Conservation (phyloP, 305 asterid genomes). For the Caryopteris hybrid region DNA sequence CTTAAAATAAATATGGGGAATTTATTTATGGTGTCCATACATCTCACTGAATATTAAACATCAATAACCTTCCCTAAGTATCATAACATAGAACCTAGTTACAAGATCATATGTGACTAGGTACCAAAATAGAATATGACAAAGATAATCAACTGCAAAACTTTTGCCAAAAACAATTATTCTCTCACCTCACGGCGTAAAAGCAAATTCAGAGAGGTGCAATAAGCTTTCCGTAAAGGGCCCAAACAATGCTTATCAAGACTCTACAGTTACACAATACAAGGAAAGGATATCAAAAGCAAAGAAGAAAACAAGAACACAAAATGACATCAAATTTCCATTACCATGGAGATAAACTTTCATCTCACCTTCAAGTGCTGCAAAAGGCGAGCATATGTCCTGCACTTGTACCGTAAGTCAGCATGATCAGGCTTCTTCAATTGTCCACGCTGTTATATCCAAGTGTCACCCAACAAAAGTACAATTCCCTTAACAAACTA, state of each 20-base stretch:
- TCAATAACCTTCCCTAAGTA: neutral
- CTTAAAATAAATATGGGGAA: neutral
- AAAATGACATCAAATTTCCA: constrained; percentile 7
- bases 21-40: neutral
- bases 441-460: constrained; percentile 82
- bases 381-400: constrained; percentile 98
- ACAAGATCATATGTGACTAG: constrained; percentile 1
- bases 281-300: constrained; percentile 2
- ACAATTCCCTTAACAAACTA: constrained; percentile 5
- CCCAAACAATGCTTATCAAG: constrained; percentile 89
- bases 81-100: neutral
- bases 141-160: constrained; percentile 6
- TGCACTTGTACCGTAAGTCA: constrained; percentile 89
- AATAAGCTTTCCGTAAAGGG: constrained; percentile 90
- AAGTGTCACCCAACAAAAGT: constrained; percentile 19
- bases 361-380: constrained; percentile 86
- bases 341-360: constrained; percentile 2
- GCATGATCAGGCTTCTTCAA: constrained; percentile 98
- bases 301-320: neutral
- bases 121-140: constrained; percentile 3
- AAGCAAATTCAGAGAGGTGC: constrained; percentile 90
- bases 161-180: constrained; percentile 20
- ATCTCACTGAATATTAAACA: neutral
- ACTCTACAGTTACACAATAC: constrained; percentile 48
- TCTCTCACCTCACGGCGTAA: constrained; percentile 88